Percentiles rank a stretch among this genome's conserved stretches.
Evolutionary conservation across 164 flowering plant genomes (phyloP).

Genomic region (Magnolia sinica): DNA sequence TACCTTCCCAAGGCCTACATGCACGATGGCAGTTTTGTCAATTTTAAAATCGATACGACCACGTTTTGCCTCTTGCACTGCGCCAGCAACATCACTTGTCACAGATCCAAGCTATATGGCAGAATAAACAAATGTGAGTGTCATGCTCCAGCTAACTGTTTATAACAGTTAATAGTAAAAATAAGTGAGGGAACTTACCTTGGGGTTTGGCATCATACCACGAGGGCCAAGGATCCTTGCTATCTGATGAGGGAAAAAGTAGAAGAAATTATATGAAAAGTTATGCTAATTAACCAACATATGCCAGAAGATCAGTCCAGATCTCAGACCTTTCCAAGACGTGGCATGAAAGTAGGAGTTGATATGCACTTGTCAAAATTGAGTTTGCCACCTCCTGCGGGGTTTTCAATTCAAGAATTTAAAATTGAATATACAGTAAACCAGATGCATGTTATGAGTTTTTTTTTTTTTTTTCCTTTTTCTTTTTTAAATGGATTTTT

Average conservation of each 20-base stretch:
- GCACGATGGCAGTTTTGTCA: conserved; percentile 89
- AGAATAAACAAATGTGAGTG: conserved; percentile 6
- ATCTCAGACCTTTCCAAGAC: conserved; percentile 59
- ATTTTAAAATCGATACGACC: conserved; percentile 67
- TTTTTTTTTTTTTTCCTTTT: no score
- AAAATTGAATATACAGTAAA: background rate
- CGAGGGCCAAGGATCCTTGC: conserved; percentile 65
- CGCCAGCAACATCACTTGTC: conserved; percentile 64
- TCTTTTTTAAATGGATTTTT: no score
- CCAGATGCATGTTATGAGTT: background rate
- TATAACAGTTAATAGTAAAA: background rate
- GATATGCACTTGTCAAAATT: conserved; percentile 83
- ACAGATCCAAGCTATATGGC: conserved; percentile 67
- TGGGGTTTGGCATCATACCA: conserved; percentile 77
- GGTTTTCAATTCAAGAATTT: background rate
- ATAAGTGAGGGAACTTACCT: conserved; percentile 40
- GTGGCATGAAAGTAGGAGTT: conserved; percentile 64
- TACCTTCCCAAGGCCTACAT: conserved; percentile 95
- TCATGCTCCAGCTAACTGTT: background rate
- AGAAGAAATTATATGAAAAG: background rate
- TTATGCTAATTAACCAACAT: background rate
- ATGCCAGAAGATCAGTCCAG: background rate
- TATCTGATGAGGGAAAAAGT: conserved; percentile 41
- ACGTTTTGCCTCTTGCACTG: conserved; percentile 66
- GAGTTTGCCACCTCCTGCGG: conserved; percentile 66